Base-by-base conservation (phyloP, 768 basidiomycete genomes). In the Albatrellus ellisii region DNA sequence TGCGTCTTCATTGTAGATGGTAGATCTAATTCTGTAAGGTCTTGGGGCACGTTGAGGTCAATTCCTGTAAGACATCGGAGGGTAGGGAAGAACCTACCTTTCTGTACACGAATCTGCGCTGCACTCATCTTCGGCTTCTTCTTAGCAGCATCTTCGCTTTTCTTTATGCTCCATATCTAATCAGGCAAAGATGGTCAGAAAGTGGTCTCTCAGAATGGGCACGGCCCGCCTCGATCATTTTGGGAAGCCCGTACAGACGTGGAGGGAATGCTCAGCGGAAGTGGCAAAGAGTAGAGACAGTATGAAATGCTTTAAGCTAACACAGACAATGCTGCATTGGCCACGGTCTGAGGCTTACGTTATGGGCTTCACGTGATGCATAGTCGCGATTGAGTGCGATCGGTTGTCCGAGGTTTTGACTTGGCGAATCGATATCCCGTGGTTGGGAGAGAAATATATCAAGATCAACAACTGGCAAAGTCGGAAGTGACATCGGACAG, bases 91-190 rank as follows among this genome's bases (percentile, higher is more conserved):
- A 36, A 24, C 67, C 44, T 46, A 90, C 95, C 95, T 72, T 98
- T 99, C 72, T 99, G 95, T n/a, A 99, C 94, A 44, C 95, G 77
- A 60, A 99, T 86, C 64, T 97, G 92, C 22, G 95, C 95, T 12
- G 95, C 94, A 56, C 87, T 89, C 34, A 89, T 95, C 77, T 94
- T 97, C 33, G 95, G 95, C 72, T 84, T 88, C 77, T 79, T 94
- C 84, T 90, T 97, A 5, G 88, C 81, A 43, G 87, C 87, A 56
- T 98, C 89, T 69, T 97, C 90, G 55, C 81, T 87, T 80, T 98
- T 98, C 79, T 98, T 98, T 84, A 99, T 90, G 52, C 81, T 88
- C 84, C 95, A 97, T 56, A 99, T 97, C 95, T 99, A 50, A 25
- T 46, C 42, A 18, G 35, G 34, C 42, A 50, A 48, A 32, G 17